Percentiles rank a stretch among this genome's conserved stretches.
Conservation (phyloP, 2,329 filamentous ascomycete species). For the Sarocladium oryzae region DNA sequence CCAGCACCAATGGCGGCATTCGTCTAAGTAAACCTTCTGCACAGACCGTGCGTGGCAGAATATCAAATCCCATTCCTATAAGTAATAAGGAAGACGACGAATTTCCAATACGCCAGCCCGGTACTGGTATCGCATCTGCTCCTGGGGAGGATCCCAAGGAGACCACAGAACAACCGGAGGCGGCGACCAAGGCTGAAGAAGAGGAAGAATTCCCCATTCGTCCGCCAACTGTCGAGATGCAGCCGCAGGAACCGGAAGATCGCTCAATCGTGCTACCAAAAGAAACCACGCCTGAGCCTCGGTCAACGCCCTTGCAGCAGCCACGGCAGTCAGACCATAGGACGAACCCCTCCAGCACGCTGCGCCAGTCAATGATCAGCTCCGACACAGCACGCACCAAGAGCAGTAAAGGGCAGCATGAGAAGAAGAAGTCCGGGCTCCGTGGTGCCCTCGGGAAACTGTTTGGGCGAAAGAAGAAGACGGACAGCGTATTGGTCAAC, state of each 20-base stretch:
- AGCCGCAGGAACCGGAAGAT: neutral
- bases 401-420: slow-evolving; percentile 26
- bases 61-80: slow-evolving; percentile 56
- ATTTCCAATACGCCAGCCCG: slow-evolving; percentile 43
- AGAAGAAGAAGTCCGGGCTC: slow-evolving; percentile 52
- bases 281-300: neutral
- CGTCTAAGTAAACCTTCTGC: slow-evolving; percentile 2
- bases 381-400: slow-evolving; percentile 17
- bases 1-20: neutral
- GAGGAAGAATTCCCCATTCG: neutral
- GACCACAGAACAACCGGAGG: neutral
- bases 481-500: slow-evolving; percentile 17
- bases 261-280: neutral
- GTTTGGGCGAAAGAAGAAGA: slow-evolving; percentile 52
- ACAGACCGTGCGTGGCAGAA: slow-evolving; percentile 44
- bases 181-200: neutral
- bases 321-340: neutral
- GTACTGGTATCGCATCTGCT: slow-evolving; percentile 28
- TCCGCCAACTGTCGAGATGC: neutral
- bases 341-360: slow-evolving; percentile 27
- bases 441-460: slow-evolving; percentile 49
- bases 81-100: slow-evolving; percentile 41
- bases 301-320: neutral
- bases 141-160: slow-evolving; percentile 20
- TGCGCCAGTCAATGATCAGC: slow-evolving; percentile 44